phyloP scores from a whole-genome alignment of 257 asterid species.

The Ajuga chamaepitys region DNA sequence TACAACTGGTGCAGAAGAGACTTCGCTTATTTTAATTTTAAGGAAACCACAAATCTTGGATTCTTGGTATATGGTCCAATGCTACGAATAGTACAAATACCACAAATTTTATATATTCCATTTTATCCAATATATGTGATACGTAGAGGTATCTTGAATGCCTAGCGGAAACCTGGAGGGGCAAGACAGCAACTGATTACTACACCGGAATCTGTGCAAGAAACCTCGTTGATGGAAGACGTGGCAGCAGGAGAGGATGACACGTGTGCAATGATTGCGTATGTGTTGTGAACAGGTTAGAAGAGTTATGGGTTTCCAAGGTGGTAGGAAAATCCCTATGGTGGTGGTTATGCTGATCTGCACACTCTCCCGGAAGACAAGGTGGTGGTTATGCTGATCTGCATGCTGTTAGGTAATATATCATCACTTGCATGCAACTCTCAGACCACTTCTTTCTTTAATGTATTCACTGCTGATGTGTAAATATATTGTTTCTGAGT shows the following conservation, averaged over 20 bases:
- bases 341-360: background rate
- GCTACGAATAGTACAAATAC: no score
- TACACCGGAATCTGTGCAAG: slow-evolving; percentile 3
- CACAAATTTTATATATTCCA: no score
- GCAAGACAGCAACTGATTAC: background rate
- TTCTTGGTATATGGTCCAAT: slow-evolving; percentile 5
- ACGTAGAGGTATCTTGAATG: background rate
- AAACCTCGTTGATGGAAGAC: background rate
- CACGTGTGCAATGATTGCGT: background rate
- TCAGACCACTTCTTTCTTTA: no score
- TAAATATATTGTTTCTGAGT: no score
- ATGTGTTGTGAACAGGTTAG: background rate
- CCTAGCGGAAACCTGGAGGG: background rate
- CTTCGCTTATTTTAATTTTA: no score
- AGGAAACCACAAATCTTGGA: background rate
- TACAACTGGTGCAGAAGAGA: no score
- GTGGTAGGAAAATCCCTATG: slow-evolving; percentile 22
- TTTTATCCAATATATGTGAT: no score
- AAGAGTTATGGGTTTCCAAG: background rate
- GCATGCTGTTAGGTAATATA: background rate
- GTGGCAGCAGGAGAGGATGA: background rate
- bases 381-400: slow-evolving; percentile 4
- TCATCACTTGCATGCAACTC: no score
- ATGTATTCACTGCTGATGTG: no score
- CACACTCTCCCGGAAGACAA: slow-evolving; percentile 13